Evolutionary conservation across 805 yeast genomes (phyloP).

Genomic region (Wickerhamiella cacticola): DNA sequence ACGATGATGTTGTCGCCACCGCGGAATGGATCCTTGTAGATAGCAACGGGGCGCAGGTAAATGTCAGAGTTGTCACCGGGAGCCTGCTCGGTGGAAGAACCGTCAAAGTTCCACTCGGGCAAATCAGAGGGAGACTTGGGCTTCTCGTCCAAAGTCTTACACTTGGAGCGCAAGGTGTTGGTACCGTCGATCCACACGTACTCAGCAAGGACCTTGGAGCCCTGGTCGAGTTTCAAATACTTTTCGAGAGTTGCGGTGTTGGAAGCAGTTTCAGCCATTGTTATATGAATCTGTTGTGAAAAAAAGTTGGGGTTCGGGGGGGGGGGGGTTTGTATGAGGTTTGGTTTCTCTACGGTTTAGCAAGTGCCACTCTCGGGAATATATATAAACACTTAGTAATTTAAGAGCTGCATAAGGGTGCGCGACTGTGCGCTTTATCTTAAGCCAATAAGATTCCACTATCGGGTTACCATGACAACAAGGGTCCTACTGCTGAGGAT

Average conservation of each 20-base stretch:
- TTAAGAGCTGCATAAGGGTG: not conserved
- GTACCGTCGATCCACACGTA: constrained; percentile 96
- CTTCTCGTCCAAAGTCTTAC: constrained; percentile 65
- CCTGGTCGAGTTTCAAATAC: constrained; percentile 73
- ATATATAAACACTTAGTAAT: constrained; percentile 9
- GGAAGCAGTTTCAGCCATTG: constrained; percentile 16
- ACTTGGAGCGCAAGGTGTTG: constrained; percentile 85
- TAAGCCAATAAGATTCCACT: constrained; percentile 3
- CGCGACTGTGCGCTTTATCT: constrained; percentile 10
- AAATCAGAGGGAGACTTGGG: constrained; percentile 69
- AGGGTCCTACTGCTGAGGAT: not conserved
- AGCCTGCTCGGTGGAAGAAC: constrained; percentile 97
- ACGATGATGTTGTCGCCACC: constrained; percentile 94
- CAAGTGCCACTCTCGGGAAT: not conserved
- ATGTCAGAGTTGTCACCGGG: constrained; percentile 96
- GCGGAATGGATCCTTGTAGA: constrained; percentile 95
- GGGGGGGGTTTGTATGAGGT: not conserved
- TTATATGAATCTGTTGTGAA: not conserved
- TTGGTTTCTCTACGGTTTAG: not conserved
- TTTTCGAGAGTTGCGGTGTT: constrained; percentile 71
- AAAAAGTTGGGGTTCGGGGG: not conserved
- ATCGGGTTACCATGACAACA: constrained; percentile 8
- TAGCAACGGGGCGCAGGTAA: constrained; percentile 89
- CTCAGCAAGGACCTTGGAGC: constrained; percentile 83
- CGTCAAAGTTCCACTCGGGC: constrained; percentile 99